Base-by-base conservation (phyloP, 2,329 filamentous ascomycete species). In the Fonsecaea erecta region DNA sequence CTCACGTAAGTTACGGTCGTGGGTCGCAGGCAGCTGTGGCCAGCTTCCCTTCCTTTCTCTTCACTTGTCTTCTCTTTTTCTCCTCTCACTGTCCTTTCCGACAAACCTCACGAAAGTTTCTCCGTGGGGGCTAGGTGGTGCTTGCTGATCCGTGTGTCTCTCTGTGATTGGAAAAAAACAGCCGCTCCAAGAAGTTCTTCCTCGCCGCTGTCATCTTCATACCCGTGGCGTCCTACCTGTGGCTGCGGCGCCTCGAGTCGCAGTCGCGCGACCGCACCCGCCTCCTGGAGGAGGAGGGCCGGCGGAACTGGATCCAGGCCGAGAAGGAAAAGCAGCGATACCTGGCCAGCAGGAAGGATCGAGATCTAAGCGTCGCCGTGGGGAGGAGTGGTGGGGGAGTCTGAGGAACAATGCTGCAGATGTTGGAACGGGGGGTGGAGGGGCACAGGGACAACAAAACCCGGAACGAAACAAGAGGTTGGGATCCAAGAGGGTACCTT, bases 301-400 rank as follows among this genome's bases (percentile, higher is more conserved):
- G 68, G 12, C 52, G 63, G 52, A 70, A 64, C 35, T 68, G 68
- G 68, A 65, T 68, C 34, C 67, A 67, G 43, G 52, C 62, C 40
- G 67, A 69, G 56, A 64, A 60, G n/a, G 67, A 69, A 43, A 64
- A 60, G n/a, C 58, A 69, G 30, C 54, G 64, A n/a, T 60, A 60
- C 12, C 32, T 60, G 11, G 57, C 57, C 14, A 60, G 48, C n/a
- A 51, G 57, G 57, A 55, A 55, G 14, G 56, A 40, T 3, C 52
- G 48, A 30, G 67, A 69, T 28, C 52, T 69, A 16, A 67, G 64
- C 48, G 67, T 69, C 26, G 59, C 64, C 4, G 67, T 69, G 24
- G 64, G 64, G n/a, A 65, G 67, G 35, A 69, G 67, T 43, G 67
- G 67, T 18, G 67, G 67, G n/a, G 67, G 67, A 11, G 56, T 69